Evolutionary conservation across 1,139 yeast species (phyloP).

Genomic region (Candida freyschussii): DNA sequence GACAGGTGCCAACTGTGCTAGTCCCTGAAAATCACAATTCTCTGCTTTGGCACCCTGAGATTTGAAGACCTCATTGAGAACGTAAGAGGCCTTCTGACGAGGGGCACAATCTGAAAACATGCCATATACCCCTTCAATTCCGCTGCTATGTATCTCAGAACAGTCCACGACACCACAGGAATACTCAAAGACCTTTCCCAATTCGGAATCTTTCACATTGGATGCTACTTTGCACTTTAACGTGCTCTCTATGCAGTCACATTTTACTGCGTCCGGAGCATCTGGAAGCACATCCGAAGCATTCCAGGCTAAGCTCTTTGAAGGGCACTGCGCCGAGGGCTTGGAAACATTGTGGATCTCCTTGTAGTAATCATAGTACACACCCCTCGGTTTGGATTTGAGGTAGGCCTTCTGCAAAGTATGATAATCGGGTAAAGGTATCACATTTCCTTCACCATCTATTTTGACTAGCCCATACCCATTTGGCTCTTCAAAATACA

Average conservation of each 20-base stretch:
- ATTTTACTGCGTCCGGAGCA: conserved; percentile 48
- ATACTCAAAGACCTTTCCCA: conserved; percentile 36
- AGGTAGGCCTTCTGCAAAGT: conserved; percentile 30
- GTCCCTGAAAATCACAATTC: conserved; percentile 36
- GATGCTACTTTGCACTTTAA: conserved; percentile 47
- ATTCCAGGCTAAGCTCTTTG: conserved; percentile 33
- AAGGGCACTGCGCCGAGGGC: conserved; percentile 28
- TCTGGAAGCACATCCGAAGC: conserved; percentile 45
- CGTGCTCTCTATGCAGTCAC: conserved; percentile 50
- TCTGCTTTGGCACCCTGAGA: conserved; percentile 29
- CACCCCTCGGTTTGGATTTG: conserved; percentile 33
- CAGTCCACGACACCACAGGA: conserved; percentile 52
- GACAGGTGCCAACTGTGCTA: conserved; percentile 34
- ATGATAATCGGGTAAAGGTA: conserved; percentile 38
- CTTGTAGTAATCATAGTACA: conserved; percentile 21
- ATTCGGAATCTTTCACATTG: conserved; percentile 30
- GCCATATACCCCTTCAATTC: conserved; percentile 50
- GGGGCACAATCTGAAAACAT: conserved; percentile 50
- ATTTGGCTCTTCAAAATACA: conserved; percentile 82
- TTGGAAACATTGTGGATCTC: conserved; percentile 1
- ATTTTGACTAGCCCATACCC: conserved; percentile 70
- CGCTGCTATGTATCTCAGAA: conserved; percentile 43
- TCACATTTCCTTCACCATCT: conserved; percentile 38
- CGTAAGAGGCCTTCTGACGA: conserved; percentile 48
- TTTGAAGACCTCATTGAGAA: conserved; percentile 44